Base-by-base conservation (phyloP, 2,329 filamentous ascomycete genomes). In the Trematosphaeria pertusa region DNA sequence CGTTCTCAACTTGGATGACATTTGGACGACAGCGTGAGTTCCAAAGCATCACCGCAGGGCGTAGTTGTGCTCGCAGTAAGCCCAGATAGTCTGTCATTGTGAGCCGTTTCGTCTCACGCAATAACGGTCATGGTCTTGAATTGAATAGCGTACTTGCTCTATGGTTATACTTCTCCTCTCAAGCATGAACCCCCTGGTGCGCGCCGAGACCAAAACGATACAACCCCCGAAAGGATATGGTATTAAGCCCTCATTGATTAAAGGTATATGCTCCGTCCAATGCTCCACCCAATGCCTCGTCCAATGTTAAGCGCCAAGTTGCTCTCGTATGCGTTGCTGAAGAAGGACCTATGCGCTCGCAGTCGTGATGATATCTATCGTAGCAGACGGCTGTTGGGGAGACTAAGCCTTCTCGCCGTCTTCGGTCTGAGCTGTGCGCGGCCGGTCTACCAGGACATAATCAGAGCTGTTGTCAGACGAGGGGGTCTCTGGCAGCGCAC, bases 371-470 rank as follows among this genome's bases (percentile, higher is more conserved):
- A 12, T 28, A 12, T 28, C 24, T 28, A 28, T 46, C 47, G 38
- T 39, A 20, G 26, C 20, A 22, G 21, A 18, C 19, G 15, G 19
- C 6, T 11, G 24, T 28, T 28, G 26, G 12, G 20, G 26, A n/a
- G 36, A 9, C 40, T 31, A 51, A 8, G 46, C 48, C 21, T 39
- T 44, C 36, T 49, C 33, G 26, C 20, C 45, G 38, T 54, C 43
- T 19, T 54, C 46, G 31, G 17, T 56, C 51, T 61, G 56, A 31
- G 58, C 46, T 14, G 57, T 62, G 32, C 24, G 55, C 28, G 67
- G 64, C 45, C 63, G 59, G 53, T 70, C 66, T 66, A 70, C 68
- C 41, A 69, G 52, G 48, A 71, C 64, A 55, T 69, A 70, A 52
- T 71, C 68, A 59, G 64, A 51, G 61, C 65, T 64, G 57, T 52